Conservation (phyloP, 768 basidiomycete genomes). For the Lentinula edodes region DNA sequence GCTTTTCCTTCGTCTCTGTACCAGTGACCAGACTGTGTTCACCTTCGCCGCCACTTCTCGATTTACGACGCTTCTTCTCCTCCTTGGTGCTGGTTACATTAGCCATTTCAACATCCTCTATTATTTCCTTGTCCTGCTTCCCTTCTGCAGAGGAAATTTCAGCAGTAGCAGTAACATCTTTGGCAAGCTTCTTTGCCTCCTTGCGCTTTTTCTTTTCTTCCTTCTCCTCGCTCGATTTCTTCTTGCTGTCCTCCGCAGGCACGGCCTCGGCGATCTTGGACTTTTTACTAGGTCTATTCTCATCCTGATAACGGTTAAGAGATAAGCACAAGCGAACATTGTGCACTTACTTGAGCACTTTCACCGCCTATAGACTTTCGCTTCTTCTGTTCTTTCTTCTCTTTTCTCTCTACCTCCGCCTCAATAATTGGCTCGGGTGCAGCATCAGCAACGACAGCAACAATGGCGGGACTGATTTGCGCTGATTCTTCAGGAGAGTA, state of each 20-base stretch:
- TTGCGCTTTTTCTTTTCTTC: constrained; percentile 13
- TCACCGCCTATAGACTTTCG: constrained; percentile 24
- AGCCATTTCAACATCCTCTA: constrained; percentile 3
- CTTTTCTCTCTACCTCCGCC: constrained; percentile 20
- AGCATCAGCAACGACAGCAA: background rate
- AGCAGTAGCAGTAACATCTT: constrained; percentile 7
- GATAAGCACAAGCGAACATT: background rate
- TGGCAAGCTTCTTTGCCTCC: constrained; percentile 13
- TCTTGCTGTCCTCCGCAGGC: constrained; percentile 9
- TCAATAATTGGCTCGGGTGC: background rate
- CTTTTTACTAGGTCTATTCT: constrained; percentile 21
- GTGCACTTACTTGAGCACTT: constrained; percentile 18
- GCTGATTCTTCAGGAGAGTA: constrained; percentile 28
- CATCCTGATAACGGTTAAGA: background rate
- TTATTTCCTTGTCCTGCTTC: constrained; percentile 20
- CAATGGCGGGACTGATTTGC: constrained; percentile 10
- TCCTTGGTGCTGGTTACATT: constrained; percentile 3
- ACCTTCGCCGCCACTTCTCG: constrained; percentile 6
- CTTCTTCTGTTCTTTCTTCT: constrained; percentile 34
- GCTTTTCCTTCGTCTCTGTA: background rate
- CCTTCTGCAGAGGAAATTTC: constrained; percentile 8
- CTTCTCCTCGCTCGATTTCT: constrained; percentile 3
- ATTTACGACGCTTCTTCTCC: constrained; percentile 7
- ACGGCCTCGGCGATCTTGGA: constrained; percentile 24
- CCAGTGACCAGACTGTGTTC: background rate